A percentile compares a stretch with the other conserved stretches of the same genome.
Evolutionary conservation across 805 yeast genomes (phyloP).

Genomic region (Pichia occidentalis): DNA sequence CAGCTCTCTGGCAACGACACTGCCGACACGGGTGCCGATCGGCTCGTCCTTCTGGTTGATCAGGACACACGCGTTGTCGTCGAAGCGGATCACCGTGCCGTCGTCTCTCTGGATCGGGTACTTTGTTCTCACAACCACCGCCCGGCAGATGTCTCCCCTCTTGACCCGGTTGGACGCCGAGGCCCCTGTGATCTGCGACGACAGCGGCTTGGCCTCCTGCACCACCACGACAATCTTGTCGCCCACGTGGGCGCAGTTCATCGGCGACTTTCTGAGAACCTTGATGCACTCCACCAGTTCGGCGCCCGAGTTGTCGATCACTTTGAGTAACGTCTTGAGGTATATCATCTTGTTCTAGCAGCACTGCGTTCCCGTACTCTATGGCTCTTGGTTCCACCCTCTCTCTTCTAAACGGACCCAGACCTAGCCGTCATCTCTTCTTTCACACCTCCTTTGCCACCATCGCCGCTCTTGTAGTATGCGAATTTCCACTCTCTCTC

Average conservation of each 20-base stretch:
- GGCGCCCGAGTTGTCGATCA: slow-evolving; percentile 92
- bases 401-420: no score
- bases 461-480: no score
- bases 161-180: slow-evolving; percentile 74
- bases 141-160: slow-evolving; percentile 93
- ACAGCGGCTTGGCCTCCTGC: slow-evolving; percentile 77
- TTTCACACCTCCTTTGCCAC: no score
- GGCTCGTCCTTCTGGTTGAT: slow-evolving; percentile 88
- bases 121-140: slow-evolving; percentile 90
- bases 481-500: no score
- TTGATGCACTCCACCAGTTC: slow-evolving; percentile 93
- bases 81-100: slow-evolving; percentile 81
- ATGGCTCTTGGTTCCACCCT: no score
- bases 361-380: neutral
- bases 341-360: slow-evolving; percentile 57
- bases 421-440: no score
- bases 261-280: slow-evolving; percentile 83
- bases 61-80: slow-evolving; percentile 95
- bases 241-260: slow-evolving; percentile 76
- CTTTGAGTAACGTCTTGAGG: slow-evolving; percentile 80
- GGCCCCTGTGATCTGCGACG: slow-evolving; percentile 63
- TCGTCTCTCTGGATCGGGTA: slow-evolving; percentile 66
- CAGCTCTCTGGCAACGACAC: slow-evolving; percentile 87
- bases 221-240: slow-evolving; percentile 93
- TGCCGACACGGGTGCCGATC: slow-evolving; percentile 84